phyloP scores from a whole-genome alignment of 306 rosid genomes.

The Cotoneaster glaucophyllus region DNA sequence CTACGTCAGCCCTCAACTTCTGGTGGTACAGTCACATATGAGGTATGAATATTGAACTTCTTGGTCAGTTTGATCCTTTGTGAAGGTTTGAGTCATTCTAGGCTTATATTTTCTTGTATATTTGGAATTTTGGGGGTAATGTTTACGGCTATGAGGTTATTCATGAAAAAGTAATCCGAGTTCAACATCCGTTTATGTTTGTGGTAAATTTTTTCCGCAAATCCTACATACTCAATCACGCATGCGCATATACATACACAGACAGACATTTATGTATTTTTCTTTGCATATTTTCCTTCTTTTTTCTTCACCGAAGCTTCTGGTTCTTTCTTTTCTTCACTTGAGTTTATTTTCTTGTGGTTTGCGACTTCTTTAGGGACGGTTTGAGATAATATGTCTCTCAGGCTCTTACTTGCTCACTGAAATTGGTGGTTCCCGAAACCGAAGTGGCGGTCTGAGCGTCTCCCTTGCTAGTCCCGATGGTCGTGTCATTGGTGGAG shows the following conservation, averaged over 20 bases:
- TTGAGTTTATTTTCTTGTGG: slow-evolving; percentile 2
- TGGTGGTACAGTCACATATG: slow-evolving; percentile 87
- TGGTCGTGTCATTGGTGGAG: slow-evolving; percentile 87
- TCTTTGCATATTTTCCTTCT: background rate
- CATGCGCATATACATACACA: background rate
- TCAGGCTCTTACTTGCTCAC: slow-evolving; percentile 74
- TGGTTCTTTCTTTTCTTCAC: background rate
- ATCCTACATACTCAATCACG: background rate
- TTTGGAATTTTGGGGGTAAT: background rate
- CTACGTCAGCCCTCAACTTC: slow-evolving; percentile 87
- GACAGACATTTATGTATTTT: background rate
- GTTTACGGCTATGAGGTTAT: background rate
- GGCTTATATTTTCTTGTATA: background rate
- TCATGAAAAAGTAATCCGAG: background rate
- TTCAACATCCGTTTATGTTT: background rate
- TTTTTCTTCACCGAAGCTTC: background rate
- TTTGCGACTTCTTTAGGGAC: slow-evolving; percentile 55
- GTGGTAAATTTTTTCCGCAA: background rate
- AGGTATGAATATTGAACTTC: slow-evolving; percentile 37
- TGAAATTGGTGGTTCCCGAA: slow-evolving; percentile 52
- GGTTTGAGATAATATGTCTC: slow-evolving; percentile 80
- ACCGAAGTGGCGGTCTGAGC: slow-evolving; percentile 64
- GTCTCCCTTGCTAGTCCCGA: slow-evolving; percentile 92
- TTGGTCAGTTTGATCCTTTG: background rate
- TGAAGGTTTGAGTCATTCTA: background rate